phyloP scores from a whole-genome alignment of 441 rosid genomes.

The Arabidopsis lyrata region DNA sequence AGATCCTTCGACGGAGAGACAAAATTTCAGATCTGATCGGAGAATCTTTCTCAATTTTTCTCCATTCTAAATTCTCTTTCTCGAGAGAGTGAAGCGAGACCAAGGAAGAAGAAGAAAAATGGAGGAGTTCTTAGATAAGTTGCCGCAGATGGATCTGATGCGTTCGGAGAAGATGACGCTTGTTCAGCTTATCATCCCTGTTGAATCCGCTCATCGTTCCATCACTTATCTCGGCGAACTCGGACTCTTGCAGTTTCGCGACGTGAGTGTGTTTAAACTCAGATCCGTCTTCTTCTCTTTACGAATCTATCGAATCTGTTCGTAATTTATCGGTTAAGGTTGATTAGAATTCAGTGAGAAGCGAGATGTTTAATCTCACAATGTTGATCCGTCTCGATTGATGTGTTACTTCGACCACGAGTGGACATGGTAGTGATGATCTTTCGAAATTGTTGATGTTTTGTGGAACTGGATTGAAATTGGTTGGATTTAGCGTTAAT shows the following conservation, averaged over 20 bases:
- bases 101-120: conserved; percentile 30
- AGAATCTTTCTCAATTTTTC: conserved; percentile 23
- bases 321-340: conserved; percentile 28
- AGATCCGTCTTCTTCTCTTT: conserved; percentile 48
- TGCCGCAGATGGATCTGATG: conserved; percentile 98
- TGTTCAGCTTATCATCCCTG: conserved; percentile 95
- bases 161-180: conserved; percentile 96
- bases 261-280: conserved; percentile 62
- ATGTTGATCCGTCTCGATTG: conserved; percentile 35
- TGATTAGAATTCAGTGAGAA: conserved; percentile 29
- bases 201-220: conserved; percentile 92
- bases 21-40: conserved; percentile 41
- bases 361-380: conserved; percentile 31
- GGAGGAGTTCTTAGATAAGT: conserved; percentile 68
- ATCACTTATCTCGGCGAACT: conserved; percentile 92
- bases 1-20: conserved; percentile 42
- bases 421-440: conserved; percentile 29
- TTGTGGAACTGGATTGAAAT: conserved; percentile 16
- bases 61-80: conserved; percentile 34
- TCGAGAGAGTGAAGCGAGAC: conserved; percentile 33
- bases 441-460: conserved; percentile 33
- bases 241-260: conserved; percentile 94
- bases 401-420: conserved; percentile 33
- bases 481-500: conserved; percentile 10
- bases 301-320: conserved; percentile 24